These are phyloP conservation scores for Sporothrix phasma DNA, from an alignment of 2,329 filamentous ascomycete genomes.

Conservation along the genomic window DNA sequence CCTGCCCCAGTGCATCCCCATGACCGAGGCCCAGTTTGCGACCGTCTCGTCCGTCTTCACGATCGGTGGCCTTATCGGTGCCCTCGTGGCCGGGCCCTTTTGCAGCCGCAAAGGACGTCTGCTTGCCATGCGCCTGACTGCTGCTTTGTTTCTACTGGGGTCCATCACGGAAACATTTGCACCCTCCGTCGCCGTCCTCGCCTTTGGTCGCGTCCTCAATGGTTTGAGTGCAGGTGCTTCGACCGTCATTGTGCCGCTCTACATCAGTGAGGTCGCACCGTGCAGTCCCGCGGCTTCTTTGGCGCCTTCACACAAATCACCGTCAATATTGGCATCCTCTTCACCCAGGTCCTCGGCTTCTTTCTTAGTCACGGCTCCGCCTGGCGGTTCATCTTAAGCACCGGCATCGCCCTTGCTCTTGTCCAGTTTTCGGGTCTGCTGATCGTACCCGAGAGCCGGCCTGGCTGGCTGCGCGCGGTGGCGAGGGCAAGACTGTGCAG, in stretches of 20 bases:
- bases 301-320: slow-evolving; percentile 81
- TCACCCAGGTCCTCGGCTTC: slow-evolving; percentile 74
- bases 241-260: slow-evolving; percentile 88
- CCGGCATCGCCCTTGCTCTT: slow-evolving; percentile 58
- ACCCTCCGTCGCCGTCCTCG: slow-evolving; percentile 55
- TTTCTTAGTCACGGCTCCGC: slow-evolving; percentile 70
- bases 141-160: slow-evolving; percentile 65
- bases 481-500: slow-evolving; percentile 40
- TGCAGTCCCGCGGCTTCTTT: slow-evolving; percentile 66
- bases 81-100: slow-evolving; percentile 68
- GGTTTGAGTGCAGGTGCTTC: slow-evolving; percentile 80
- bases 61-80: slow-evolving; percentile 75
- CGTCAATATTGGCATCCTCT: slow-evolving; percentile 82
- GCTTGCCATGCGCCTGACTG: slow-evolving; percentile 65
- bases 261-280: slow-evolving; percentile 83
- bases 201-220: slow-evolving; percentile 65
- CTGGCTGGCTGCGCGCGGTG: slow-evolving; percentile 61
- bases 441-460: slow-evolving; percentile 73
- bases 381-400: slow-evolving; percentile 76
- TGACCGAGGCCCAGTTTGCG: slow-evolving; percentile 73
- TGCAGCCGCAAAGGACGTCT: slow-evolving; percentile 68
- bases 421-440: slow-evolving; percentile 61
- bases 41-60: slow-evolving; percentile 87
- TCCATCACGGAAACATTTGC: slow-evolving; percentile 67
- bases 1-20: slow-evolving; percentile 73